phyloP scores from a whole-genome alignment of 169 alveolate genomes.

The Babesia caballi region DNA sequence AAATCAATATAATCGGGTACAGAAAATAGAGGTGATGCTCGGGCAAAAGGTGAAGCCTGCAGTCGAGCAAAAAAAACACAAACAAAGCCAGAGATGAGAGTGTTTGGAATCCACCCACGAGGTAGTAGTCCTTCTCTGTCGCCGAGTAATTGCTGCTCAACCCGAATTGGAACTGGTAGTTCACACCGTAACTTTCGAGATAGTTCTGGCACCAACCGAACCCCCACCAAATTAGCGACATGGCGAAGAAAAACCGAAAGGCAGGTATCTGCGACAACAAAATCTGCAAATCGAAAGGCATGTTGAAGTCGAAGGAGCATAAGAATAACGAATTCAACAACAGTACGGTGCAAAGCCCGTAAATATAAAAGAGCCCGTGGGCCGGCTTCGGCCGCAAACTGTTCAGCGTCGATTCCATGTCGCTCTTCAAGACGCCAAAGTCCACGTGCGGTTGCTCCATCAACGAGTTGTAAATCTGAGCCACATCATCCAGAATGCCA shows the following conservation, averaged over 20 bases:
- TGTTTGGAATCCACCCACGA: constrained; percentile 71
- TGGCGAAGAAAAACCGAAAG: constrained; percentile 66
- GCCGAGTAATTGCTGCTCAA: constrained; percentile 73
- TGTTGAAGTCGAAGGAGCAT: constrained; percentile 54
- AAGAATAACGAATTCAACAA: constrained; percentile 26
- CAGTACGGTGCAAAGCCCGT: constrained; percentile 62
- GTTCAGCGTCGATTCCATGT: constrained; percentile 52
- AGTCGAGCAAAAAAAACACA: constrained; percentile 68
- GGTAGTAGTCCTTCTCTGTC: constrained; percentile 60
- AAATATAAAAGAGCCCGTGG: constrained; percentile 48
- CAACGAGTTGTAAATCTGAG: constrained; percentile 29
- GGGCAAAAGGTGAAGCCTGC: constrained; percentile 25
- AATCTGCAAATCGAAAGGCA: constrained; percentile 18
- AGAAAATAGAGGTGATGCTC: constrained; percentile 21
- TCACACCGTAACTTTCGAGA: constrained; percentile 78
- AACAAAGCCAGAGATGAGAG: constrained; percentile 62
- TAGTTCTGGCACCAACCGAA: constrained; percentile 72
- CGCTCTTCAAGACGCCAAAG: constrained; percentile 56
- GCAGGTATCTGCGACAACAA: constrained; percentile 62
- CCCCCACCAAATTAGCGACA: constrained; percentile 68
- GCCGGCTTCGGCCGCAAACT: constrained; percentile 32
- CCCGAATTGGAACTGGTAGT: constrained; percentile 74
- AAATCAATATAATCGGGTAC: constrained; percentile 28
- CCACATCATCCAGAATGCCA: constrained; percentile 32
- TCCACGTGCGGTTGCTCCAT: constrained; percentile 36